Base-by-base conservation (phyloP, 2,329 filamentous ascomycete species). In the Colletotrichum gloeosporioides region DNA sequence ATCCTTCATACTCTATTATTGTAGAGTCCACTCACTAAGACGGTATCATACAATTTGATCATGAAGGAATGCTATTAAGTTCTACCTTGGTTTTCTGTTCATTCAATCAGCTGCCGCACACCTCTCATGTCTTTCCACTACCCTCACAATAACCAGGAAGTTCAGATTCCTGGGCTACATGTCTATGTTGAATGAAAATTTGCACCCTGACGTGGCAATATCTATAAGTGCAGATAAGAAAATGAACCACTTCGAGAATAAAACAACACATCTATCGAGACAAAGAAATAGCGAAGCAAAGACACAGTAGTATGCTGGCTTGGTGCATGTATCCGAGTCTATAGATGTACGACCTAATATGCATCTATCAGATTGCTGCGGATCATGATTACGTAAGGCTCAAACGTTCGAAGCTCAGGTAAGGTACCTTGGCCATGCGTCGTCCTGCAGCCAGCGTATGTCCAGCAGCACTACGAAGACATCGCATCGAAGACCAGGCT, bases 401-500 rank as follows among this genome's bases (percentile, higher is more conserved):
- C 44, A 53, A 53, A 22, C 44, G 44, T 22, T 13, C 44, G n/a
- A 44, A 65, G 34, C 36, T 8, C 39, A 65, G 62, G 31, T 7
- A 22, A n/a, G 31, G 16, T 65, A 65, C 63, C 44, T 53, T 53
- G 44, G n/a, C 6, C 44, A 13, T 22, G 44, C 44, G 10, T 53
- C 44, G n/a, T 53, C 44, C 44, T 53, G 44, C n/a, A 53, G 44
- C n/a, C 59, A 71, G 67, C 59, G 31, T 39, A 67, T 34, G 61
- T 29, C 25, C 18, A 67, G 69, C 36, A 75, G 49, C 39, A 73
- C 31, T 34, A 59, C 59, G 64, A 76, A 71, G 66, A 44, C 71
- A 77, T 75, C 72, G 71, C 72, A 71, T 77, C n/a, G n/a, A 64
- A 70, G 69, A 55, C 36, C 61, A 15, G 64, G 62, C 49, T 39